These are phyloP conservation scores for Papilionanthe hybrid DNA, from an alignment of 116 monocot genomes.

Conservation along the genomic window DNA sequence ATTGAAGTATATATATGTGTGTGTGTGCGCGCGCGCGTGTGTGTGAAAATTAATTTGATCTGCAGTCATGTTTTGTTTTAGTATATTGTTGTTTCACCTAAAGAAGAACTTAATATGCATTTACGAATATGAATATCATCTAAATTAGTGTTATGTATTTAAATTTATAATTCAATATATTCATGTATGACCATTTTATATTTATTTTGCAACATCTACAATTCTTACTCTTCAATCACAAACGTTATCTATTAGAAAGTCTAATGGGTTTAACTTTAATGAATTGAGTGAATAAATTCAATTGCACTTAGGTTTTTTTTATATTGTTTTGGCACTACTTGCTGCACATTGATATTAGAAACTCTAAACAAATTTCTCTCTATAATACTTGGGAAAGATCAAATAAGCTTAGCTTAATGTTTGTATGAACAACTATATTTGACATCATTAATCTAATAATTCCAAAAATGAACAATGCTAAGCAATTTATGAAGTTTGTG, in stretches of 20 bases:
- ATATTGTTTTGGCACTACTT: neutral
- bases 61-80: neutral
- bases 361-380: neutral
- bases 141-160: neutral
- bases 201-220: neutral
- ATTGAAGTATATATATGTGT: conserved; percentile 1
- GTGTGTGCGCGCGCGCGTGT: no score
- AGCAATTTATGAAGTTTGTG: conserved; percentile 10
- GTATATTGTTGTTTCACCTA: neutral
- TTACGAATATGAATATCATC: neutral
- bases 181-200: neutral
- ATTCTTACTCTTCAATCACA: conserved; percentile 1
- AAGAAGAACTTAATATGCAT: conserved; percentile 2
- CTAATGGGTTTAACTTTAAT: neutral
- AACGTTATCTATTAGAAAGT: conserved; percentile 2
- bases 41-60: neutral
- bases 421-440: conserved; percentile 11
- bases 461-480: neutral
- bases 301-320: conserved; percentile 4
- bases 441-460: neutral
- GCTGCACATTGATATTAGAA: neutral
- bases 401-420: conserved; percentile 15
- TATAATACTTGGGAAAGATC: conserved; percentile 15
- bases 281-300: conserved; percentile 7
- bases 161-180: neutral